phyloP scores from a whole-genome alignment of 2,329 filamentous ascomycete species.

The Herpotrichia juniperi region DNA sequence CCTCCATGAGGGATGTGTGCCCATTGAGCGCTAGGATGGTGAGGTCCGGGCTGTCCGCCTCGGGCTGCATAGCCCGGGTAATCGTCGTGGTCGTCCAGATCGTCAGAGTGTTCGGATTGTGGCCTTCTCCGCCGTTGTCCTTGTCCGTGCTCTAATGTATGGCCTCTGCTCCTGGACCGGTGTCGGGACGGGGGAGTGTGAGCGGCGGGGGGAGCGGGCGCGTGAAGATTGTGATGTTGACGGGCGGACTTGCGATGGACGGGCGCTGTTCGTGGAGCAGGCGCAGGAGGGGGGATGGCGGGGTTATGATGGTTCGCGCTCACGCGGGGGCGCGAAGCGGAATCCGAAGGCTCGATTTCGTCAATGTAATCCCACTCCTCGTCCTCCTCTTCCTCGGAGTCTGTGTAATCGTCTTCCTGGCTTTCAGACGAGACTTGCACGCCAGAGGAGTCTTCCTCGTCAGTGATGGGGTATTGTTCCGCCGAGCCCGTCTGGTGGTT shows the following conservation, averaged over 20 bases:
- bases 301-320: conserved; percentile 46
- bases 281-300: conserved; percentile 33
- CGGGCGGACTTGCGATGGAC: conserved; percentile 49
- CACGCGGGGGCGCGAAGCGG: conserved; percentile 51
- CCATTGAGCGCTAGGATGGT: conserved; percentile 45
- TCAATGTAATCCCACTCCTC: conserved; percentile 41
- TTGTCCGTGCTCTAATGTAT: conserved; percentile 35
- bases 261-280: conserved; percentile 44
- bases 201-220: conserved; percentile 19
- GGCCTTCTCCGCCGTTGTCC: conserved; percentile 38
- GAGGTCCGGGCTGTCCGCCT: conserved; percentile 37
- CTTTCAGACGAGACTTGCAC: conserved; percentile 38
- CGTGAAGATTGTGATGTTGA: no score
- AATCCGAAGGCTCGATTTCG: conserved; percentile 57
- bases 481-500: conserved; percentile 43
- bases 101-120: conserved; percentile 47
- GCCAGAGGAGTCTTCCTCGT: conserved; percentile 42
- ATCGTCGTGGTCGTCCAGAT: conserved; percentile 52
- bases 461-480: conserved; percentile 34
- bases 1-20: conserved; percentile 40
- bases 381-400: conserved; percentile 41
- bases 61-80: conserved; percentile 49
- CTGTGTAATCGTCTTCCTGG: conserved; percentile 39
- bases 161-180: conserved; percentile 36
- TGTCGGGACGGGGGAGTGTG: conserved; percentile 40